Evolutionary conservation across 495 filamentous ascomycete species (phyloP), one percentile per base, ranked within the genome.

Genomic region (Penicillium bialowiezense): DNA sequence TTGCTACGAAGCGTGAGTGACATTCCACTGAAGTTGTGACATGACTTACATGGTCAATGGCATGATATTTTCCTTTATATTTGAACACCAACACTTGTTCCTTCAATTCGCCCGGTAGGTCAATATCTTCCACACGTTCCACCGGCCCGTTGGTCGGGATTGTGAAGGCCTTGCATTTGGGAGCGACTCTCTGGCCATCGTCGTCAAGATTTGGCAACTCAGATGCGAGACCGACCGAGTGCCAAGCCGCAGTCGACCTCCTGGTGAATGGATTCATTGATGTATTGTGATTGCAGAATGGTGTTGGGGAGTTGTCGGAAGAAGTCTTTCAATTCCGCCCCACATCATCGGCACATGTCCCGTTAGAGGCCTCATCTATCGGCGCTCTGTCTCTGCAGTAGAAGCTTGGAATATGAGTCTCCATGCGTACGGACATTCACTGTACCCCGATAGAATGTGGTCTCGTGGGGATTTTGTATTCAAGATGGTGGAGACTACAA

Each of bases 41-140:
- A 14, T 3, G 7, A 70, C 78, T 66, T 55, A 83, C 81, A 65
- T 84, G 79, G 39, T 83, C 79, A 40, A 83, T 68, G 5, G 81
- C 80, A 59, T 83, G 79, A 12, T 83, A 50, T 44, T 78, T 81
- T 19, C 75, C 79, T 45, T 72, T 73, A 19, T 78, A 80, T 53
- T 72, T 70, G 46, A 83, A 84, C 0, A 84, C 72, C 10, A 84
- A 60, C 0, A 83, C 78, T 48, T 84, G 79, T 23, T 83, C 77
- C 18, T 71, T 73, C 51, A 83, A 46, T 10, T 77, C 71, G 7
- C 61, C 64, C 4, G 72, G 71, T 2, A 66, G 53, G 15, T 81
- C 73, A 1, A 74, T 56, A 32, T 74, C 58, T 38, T 66, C 59
- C 5, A 59, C 47, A 10, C 54, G 53, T 5, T 48, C 33, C 3